These are phyloP conservation scores for Sphenostylis stenocarpa DNA, from an alignment of 306 rosid genomes.

Conservation along the genomic window DNA sequence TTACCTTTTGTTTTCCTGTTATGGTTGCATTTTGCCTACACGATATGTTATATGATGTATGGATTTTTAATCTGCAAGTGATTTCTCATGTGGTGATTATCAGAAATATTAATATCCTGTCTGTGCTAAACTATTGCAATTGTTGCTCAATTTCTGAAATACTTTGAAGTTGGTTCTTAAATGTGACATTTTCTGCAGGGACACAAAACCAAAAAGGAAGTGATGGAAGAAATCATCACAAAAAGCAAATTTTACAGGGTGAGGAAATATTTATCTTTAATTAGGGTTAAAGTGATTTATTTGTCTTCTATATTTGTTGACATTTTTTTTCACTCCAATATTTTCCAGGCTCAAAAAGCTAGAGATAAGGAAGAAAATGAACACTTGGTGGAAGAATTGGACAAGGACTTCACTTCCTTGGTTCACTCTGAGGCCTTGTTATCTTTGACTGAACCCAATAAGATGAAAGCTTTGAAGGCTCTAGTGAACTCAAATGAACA, in stretches of 20 bases:
- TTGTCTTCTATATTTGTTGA: conserved; percentile 10
- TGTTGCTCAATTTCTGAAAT: not conserved
- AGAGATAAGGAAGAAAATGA: conserved; percentile 84
- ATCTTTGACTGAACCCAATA: conserved; percentile 63
- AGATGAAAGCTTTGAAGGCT: conserved; percentile 71
- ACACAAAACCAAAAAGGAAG: conserved; percentile 86
- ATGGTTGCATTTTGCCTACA: not conserved
- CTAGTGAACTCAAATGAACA: conserved; percentile 54
- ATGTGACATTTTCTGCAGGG: conserved; percentile 49
- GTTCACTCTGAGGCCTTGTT: conserved; percentile 57
- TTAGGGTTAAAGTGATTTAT: conserved; percentile 8
- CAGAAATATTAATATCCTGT: not conserved
- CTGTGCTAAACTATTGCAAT: not conserved
- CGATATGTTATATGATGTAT: not conserved
- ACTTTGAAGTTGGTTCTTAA: conserved; percentile 26
- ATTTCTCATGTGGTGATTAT: conserved; percentile 9
- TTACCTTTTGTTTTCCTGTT: not conserved
- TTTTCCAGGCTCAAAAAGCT: conserved; percentile 81
- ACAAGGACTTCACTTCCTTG: conserved; percentile 59
- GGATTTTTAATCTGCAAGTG: not conserved
- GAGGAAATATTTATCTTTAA: conserved; percentile 20
- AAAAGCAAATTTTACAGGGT: conserved; percentile 89
- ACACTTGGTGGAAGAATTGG: conserved; percentile 73
- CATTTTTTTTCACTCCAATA: conserved; percentile 9
- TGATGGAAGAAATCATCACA: conserved; percentile 74